Evolutionary conservation across 176 grass and related monocot genomes (phyloP).

Genomic region (Avena sativa): DNA sequence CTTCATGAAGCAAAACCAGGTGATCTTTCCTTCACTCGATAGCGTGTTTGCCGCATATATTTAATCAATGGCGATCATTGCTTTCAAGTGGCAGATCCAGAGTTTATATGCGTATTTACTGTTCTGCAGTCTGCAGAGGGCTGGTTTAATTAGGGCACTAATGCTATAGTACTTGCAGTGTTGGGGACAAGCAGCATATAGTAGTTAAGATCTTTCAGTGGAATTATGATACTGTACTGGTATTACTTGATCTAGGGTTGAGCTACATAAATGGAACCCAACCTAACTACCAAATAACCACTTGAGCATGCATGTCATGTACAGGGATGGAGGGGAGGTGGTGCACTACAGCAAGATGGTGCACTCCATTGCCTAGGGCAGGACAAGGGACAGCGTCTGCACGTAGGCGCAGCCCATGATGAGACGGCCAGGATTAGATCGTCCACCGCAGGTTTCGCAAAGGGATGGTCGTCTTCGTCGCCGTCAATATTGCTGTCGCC

Average conservation of each 20-base stretch:
- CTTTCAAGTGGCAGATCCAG: too few relatives aligned
- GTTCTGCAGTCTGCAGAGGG: too few relatives aligned
- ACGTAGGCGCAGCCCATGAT: background rate
- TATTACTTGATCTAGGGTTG: background rate
- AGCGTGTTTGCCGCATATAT: too few relatives aligned
- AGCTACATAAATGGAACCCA: background rate
- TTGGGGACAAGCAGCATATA: too few relatives aligned
- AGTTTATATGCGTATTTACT: too few relatives aligned
- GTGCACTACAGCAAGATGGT: slow-evolving; percentile 33
- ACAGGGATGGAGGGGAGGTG: slow-evolving; percentile 49
- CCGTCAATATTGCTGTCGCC: background rate
- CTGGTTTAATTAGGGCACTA: too few relatives aligned
- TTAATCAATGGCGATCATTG: too few relatives aligned
- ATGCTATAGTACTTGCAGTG: too few relatives aligned
- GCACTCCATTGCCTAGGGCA: slow-evolving; percentile 5
- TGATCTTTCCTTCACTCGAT: background rate
- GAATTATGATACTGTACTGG: too few relatives aligned
- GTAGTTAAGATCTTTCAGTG: background rate
- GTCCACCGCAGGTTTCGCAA: slow-evolving; percentile 31
- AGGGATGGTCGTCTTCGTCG: slow-evolving; percentile 20
- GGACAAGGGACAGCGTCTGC: slow-evolving; percentile 6
- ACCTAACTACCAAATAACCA: background rate
- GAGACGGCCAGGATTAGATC: slow-evolving; percentile 28
- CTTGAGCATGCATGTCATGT: slow-evolving; percentile 3
- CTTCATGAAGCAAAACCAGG: slow-evolving; percentile 52